Evolutionary conservation across 176 grass and related monocot genomes (phyloP).

Genomic region (Chloris gayana): DNA sequence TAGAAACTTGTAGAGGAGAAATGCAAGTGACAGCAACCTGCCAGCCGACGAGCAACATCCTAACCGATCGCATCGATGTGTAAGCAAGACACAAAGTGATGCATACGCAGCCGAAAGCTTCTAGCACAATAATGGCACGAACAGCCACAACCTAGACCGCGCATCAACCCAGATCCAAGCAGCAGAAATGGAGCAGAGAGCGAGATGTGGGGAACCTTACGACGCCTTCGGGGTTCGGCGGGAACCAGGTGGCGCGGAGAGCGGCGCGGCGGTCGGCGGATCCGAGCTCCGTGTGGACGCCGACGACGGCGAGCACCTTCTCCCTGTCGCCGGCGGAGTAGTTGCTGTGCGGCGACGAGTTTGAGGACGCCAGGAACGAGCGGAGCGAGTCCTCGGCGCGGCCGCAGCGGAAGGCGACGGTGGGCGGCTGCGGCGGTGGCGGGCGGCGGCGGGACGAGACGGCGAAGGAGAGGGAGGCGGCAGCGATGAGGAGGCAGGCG

Average conservation of each 20-base stretch:
- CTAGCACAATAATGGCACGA: background rate
- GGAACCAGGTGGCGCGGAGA: slow-evolving; percentile 91
- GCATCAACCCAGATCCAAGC: slow-evolving; percentile 37
- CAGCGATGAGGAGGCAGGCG: slow-evolving; percentile 61
- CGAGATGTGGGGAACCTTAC: slow-evolving; percentile 55
- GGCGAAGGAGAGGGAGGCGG: slow-evolving; percentile 56
- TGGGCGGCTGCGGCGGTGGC: slow-evolving; percentile 23
- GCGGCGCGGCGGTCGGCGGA: slow-evolving; percentile 61
- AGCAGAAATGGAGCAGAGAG: slow-evolving; percentile 18
- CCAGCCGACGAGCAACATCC: slow-evolving; percentile 24
- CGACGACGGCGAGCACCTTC: slow-evolving; percentile 84
- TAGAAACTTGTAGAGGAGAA: background rate
- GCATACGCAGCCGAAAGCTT: slow-evolving; percentile 12
- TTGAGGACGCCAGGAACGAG: slow-evolving; percentile 58
- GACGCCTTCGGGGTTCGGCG: slow-evolving; percentile 74
- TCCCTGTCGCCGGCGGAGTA: slow-evolving; percentile 46
- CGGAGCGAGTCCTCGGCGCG: slow-evolving; percentile 78
- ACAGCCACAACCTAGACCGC: slow-evolving; percentile 27
- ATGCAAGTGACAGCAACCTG: slow-evolving; percentile 18
- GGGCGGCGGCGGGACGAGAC: slow-evolving; percentile 33
- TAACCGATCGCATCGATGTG: slow-evolving; percentile 17
- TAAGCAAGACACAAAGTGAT: background rate
- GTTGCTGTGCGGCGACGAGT: slow-evolving; percentile 15
- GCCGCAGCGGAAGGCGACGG: slow-evolving; percentile 72
- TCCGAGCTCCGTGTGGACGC: slow-evolving; percentile 72